phyloP scores from a whole-genome alignment of 768 basidiomycete species.

The Psilocybe azurescens region DNA sequence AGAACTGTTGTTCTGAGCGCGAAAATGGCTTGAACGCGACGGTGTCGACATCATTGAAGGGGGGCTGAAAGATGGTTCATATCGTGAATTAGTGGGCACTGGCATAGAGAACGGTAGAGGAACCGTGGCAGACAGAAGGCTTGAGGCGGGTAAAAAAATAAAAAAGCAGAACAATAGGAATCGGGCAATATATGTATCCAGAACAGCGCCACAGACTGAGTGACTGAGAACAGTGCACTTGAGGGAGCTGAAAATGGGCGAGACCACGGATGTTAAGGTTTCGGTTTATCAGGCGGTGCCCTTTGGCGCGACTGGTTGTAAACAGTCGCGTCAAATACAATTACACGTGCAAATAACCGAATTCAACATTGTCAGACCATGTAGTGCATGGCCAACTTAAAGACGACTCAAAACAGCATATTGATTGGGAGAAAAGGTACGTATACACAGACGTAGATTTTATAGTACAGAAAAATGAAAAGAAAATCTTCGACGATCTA shows the following conservation, averaged over 20 bases:
- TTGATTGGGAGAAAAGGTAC: neutral
- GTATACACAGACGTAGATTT: slow-evolving; percentile 3
- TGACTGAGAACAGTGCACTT: neutral
- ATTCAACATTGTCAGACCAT: slow-evolving; percentile 7
- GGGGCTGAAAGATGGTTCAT: slow-evolving; percentile 29
- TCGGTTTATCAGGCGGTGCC: slow-evolving; percentile 20
- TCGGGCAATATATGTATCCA: neutral
- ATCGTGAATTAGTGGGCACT: slow-evolving; percentile 27
- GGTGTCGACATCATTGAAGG: slow-evolving; percentile 28
- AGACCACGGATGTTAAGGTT: slow-evolving; percentile 16
- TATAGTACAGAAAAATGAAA: slow-evolving; percentile 2
- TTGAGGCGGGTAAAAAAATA: slow-evolving; percentile 9
- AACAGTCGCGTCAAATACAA: slow-evolving; percentile 20
- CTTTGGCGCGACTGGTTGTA: slow-evolving; percentile 18
- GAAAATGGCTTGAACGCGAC: slow-evolving; percentile 24
- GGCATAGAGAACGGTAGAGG: slow-evolving; percentile 22
- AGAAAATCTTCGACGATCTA: slow-evolving; percentile 20
- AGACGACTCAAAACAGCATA: neutral
- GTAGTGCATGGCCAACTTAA: neutral
- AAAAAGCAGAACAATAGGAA: neutral
- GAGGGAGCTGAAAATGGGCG: slow-evolving; percentile 1
- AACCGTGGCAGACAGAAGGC: neutral
- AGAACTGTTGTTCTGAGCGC: slow-evolving; percentile 31
- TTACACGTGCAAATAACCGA: slow-evolving; percentile 25
- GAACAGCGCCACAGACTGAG: neutral